Evolutionary conservation across 2,329 filamentous ascomycete species (phyloP), one percentile per base, ranked within the genome.

Genomic region (Apiospora pterosperma): DNA sequence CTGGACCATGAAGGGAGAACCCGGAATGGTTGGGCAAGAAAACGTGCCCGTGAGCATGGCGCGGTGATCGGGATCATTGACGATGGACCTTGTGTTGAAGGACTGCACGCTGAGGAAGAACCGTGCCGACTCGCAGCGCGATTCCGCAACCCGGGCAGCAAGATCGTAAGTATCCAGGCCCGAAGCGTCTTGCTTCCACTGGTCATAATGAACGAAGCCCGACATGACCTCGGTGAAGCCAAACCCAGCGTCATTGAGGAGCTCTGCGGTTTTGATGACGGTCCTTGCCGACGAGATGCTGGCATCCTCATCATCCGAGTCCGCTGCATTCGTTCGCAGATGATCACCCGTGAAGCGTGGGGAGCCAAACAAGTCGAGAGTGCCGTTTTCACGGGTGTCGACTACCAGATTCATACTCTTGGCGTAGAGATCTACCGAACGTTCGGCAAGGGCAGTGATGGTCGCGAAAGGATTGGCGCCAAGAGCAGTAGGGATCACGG

Each of bases 401-500:
- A 89, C 82, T 6, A 64, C 66, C 12, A 88, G 77, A 0, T 70
- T 69, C 7, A 78, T 70, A 10, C 76, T 75, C 62, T 76, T 67
- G 2, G 82, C 79, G 61, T 84, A 84, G 6, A 80, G 72, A 62
- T 86, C 83, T 7, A 90, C 82, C 0, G 85, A 85, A 11, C 89
- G 80, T 75, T 91, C 89, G 0, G 89, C 88, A 23, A 92, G 81
- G 3, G 89, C 89, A 0, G 88, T 84, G 67, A 91, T 91, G 1
- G 89, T 92, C 1, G 89, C 89, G 62, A 90, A 83, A 0, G 89
- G 89, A 70, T 92, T 92, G 3, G 88, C 86, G 16, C 88, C 84
- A 2, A 91, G 78, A 0, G 89, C 84, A 8, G 84, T 83, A 0
- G 89, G 89, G 19, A 92, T 83, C 0, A 87, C 76, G 3, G 88